Conservation (phyloP, 2,329 filamentous ascomycete genomes). For the Aspergillus amoenus region DNA sequence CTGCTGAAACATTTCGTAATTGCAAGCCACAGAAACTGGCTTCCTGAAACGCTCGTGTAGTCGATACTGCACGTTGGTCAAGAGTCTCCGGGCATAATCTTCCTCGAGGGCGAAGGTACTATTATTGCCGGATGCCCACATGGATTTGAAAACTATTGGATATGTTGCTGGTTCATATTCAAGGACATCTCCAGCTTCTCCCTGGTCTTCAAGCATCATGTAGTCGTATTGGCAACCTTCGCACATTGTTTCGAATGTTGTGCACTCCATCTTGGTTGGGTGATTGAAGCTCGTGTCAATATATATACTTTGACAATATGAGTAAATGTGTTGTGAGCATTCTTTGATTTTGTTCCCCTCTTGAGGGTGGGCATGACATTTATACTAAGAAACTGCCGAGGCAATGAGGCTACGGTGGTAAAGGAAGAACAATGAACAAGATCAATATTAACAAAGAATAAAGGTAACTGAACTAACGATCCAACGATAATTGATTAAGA, state of each 20-base stretch:
- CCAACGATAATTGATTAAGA: too few relatives aligned
- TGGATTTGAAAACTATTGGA: not conserved
- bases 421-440: too few relatives aligned
- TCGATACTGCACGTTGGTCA: not conserved
- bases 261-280: not conserved
- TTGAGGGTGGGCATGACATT: too few relatives aligned
- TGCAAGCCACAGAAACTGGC: not conserved
- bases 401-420: too few relatives aligned
- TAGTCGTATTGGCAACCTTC: not conserved
- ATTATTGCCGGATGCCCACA: not conserved
- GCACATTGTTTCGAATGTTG: not conserved
- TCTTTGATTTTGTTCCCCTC: too few relatives aligned
- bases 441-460: too few relatives aligned
- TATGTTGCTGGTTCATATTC: not conserved
- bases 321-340: too few relatives aligned
- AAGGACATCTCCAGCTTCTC: not conserved
- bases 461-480: too few relatives aligned
- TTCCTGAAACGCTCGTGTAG: not conserved
- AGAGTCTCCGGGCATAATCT: not conserved
- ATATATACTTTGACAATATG: too few relatives aligned
- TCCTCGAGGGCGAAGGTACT: not conserved
- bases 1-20: not conserved
- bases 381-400: too few relatives aligned
- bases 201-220: not conserved
- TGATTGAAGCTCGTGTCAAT: too few relatives aligned